Conservation (phyloP, 176 grass and related monocot genomes). For the Typha latifolia region DNA sequence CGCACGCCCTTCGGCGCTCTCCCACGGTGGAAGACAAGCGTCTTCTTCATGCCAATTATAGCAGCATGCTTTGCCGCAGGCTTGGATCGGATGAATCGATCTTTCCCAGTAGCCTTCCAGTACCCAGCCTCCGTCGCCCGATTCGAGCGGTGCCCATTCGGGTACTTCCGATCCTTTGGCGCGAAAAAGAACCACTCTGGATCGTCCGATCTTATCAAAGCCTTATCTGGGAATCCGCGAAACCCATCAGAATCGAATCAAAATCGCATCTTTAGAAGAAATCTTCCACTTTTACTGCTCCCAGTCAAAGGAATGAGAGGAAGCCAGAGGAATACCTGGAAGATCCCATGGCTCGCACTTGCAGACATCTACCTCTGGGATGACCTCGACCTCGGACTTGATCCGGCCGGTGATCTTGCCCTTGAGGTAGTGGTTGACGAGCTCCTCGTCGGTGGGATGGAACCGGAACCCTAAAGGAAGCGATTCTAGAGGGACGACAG, state of each 20-base stretch:
- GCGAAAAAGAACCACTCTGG: slow-evolving; percentile 97
- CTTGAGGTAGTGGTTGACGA: slow-evolving; percentile 87
- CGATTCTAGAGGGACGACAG: slow-evolving; percentile 47
- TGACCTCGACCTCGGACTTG: slow-evolving; percentile 57
- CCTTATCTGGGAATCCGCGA: not conserved
- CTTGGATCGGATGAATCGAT: slow-evolving; percentile 77
- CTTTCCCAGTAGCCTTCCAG: slow-evolving; percentile 93
- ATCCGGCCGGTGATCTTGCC: slow-evolving; percentile 79
- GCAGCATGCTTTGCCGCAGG: slow-evolving; percentile 34
- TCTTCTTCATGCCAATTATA: slow-evolving; percentile 89
- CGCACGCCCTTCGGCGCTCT: slow-evolving; percentile 69
- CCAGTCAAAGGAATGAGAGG: not conserved
- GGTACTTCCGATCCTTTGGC: slow-evolving; percentile 89
- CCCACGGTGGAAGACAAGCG: slow-evolving; percentile 76
- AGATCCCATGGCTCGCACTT: slow-evolving; percentile 99
- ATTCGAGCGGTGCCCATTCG: slow-evolving; percentile 73
- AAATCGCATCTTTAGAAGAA: not conserved
- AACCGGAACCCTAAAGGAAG: slow-evolving; percentile 94
- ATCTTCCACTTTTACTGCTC: not conserved
- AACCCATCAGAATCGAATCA: not conserved
- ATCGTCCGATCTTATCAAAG: slow-evolving; percentile 63
- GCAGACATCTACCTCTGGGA: slow-evolving; percentile 94
- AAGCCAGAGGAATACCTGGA: slow-evolving; percentile 32
- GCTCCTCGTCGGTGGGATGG: slow-evolving; percentile 96
- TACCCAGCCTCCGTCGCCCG: slow-evolving; percentile 72